Evolutionary conservation across 108 stramenopile species (phyloP).

Genomic region (Licmophora abbreviata): DNA sequence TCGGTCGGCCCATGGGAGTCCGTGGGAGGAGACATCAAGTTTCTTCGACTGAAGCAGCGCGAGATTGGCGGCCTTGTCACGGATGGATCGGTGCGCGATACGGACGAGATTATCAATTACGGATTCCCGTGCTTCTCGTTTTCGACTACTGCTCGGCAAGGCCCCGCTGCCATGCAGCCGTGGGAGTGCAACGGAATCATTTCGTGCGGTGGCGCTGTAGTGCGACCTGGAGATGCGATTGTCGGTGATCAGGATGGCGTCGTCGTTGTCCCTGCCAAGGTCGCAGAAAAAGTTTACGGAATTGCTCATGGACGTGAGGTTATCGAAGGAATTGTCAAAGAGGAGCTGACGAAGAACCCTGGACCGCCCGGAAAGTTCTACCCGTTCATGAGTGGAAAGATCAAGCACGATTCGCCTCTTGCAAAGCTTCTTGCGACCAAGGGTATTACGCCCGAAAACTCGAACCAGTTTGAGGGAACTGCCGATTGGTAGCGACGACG

Average conservation of each 20-base stretch:
- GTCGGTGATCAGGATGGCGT: conserved; percentile 91
- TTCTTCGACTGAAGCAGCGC: conserved; percentile 76
- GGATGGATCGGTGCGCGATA: conserved; percentile 85
- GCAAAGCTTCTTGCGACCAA: conserved; percentile 72
- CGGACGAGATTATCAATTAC: conserved; percentile 86
- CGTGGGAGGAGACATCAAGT: conserved; percentile 88
- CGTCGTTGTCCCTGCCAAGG: conserved; percentile 84
- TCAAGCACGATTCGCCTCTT: conserved; percentile 84
- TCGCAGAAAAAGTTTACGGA: conserved; percentile 77
- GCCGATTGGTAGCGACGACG: conserved; percentile 92
- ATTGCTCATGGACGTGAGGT: conserved; percentile 86
- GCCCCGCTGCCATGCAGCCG: conserved; percentile 84
- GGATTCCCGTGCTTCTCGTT: conserved; percentile 76
- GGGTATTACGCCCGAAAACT: conserved; percentile 86
- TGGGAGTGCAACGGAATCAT: conserved; percentile 86
- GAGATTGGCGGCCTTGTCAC: conserved; percentile 80
- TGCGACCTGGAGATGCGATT: conserved; percentile 87
- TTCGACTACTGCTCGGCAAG: conserved; percentile 45
- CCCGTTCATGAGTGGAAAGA: conserved; percentile 88
- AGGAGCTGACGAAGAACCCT: conserved; percentile 81
- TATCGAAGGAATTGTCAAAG: conserved; percentile 89
- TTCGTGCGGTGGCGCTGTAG: conserved; percentile 52
- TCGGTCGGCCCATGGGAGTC: conserved; percentile 75
- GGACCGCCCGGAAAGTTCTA: conserved; percentile 88
- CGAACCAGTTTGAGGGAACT: conserved; percentile 84